A percentile compares a stretch with the other conserved stretches of the same genome.
Conservation (phyloP, 208 protist species). For the Tritrichomonas musculus region DNA sequence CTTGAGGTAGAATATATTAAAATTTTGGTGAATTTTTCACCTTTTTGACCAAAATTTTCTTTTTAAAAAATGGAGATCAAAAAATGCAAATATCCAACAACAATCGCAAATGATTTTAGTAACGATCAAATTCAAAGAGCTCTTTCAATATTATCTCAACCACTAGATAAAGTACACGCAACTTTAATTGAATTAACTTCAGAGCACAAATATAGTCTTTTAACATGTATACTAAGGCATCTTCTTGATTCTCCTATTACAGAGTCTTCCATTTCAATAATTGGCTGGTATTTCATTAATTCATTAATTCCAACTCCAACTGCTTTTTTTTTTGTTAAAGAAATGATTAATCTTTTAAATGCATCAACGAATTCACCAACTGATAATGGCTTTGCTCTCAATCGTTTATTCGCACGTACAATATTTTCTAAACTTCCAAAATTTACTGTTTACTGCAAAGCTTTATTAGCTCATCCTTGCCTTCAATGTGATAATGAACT, state of each 20-base stretch:
- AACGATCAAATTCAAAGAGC: background rate
- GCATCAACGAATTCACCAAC: no score
- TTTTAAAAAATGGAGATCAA: no score
- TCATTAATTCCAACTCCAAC: background rate
- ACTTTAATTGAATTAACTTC: background rate
- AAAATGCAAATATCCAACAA: background rate
- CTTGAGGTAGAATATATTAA: no score
- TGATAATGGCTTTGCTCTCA: background rate
- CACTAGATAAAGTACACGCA: background rate
- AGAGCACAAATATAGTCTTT: background rate
- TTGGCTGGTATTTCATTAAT: constrained; percentile 10
- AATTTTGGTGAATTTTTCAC: no score
- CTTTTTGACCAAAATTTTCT: no score
- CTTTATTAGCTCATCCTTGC: background rate
- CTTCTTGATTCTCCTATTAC: background rate
- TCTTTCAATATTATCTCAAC: background rate
- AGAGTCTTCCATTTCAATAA: background rate
- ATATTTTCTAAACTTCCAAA: background rate
- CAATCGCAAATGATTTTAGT: background rate
- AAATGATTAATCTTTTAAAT: background rate
- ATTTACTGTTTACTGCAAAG: background rate
- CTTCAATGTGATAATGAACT: background rate
- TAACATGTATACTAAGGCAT: background rate
- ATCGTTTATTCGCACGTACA: background rate
- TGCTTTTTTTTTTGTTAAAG: background rate